These are phyloP conservation scores for Spinellus fusiger DNA, from an alignment of 192 early-diverging fungal genomes.

Conservation along the genomic window DNA sequence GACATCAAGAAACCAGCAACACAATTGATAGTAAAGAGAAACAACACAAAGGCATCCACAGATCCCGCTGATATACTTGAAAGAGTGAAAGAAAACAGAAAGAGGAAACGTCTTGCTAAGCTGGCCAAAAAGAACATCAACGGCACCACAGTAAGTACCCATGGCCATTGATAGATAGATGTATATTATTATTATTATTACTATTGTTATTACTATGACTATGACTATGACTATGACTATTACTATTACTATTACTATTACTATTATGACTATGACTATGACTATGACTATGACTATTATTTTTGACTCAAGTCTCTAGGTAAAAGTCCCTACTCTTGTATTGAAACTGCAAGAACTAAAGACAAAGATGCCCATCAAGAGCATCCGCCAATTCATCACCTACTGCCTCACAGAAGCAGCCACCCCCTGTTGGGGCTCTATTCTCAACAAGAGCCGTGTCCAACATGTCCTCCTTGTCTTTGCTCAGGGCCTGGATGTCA, in stretches of 20 bases:
- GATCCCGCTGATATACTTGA: neutral
- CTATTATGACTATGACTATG: too few species aligned
- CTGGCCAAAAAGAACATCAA: neutral
- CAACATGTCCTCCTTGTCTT: conserved; percentile 36
- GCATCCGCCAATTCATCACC: conserved; percentile 39
- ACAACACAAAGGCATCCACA: neutral
- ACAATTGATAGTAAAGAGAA: neutral
- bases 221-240: too few species aligned
- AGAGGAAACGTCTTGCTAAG: neutral
- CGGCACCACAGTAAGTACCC: neutral
- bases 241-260: too few species aligned
- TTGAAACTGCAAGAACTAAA: conserved; percentile 3
- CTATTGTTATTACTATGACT: too few species aligned
- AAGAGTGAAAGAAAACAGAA: neutral
- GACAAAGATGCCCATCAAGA: conserved; percentile 4
- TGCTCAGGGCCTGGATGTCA: conserved; percentile 36
- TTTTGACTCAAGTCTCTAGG: too few species aligned
- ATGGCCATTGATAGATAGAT: neutral
- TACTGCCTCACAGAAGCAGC: conserved; percentile 37
- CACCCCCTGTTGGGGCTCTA: conserved; percentile 27
- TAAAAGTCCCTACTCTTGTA: conserved; percentile 4
- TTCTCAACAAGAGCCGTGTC: conserved; percentile 30
- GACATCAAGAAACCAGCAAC: neutral
- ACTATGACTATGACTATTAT: too few species aligned
- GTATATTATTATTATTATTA: neutral